Evolutionary conservation across 1,139 yeast genomes (phyloP), one percentile per base, ranked within the genome.

Genomic region (Yamadazyma blattariae): DNA sequence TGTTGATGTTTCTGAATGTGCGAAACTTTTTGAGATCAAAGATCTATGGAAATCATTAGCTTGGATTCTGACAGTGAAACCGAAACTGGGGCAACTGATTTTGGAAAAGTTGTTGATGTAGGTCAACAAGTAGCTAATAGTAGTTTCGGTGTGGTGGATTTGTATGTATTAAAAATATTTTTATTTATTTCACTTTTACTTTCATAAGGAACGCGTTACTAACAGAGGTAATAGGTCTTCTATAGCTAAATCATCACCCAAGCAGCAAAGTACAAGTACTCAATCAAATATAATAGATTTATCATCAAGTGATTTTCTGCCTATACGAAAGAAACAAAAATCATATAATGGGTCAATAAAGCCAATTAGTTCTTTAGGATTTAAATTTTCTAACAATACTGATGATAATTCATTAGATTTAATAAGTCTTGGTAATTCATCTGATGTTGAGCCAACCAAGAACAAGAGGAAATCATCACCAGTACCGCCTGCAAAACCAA

Each of bases 11-110:
- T 23, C n/a, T 12, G 7, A 23, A 10, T 27, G 22, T 28, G 33
- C 34, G 34, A 33, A 23, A n/a, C 21, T 11, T 30, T 18, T 25
- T 16, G 12, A 15, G 30, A 27, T 27, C 30, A 14, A 12, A 5
- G 13, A 14, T 15, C 11, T 25, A 35, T 35, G 38, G 38, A 35
- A 28, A 29, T 35, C n/a, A 35, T 35, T 14, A 32, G 28, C 4
- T 15, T 35, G n/a, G 35, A 32, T 22, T 23, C 30, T 4, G 32
- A 25, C 17, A n/a, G 25, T 11, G 24, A 15, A 6, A 23, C 17
- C 11, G 27, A 16, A 20, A 30, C 26, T 7, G 7, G 11, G 10
- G 35, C 27, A 4, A 17, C 18, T 13, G n/a, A 10, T 11, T 27
- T 21, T 3, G 33, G 35, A 10, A 35, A 32, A 14, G 27, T 32